phyloP scores from a whole-genome alignment of 805 yeast species.

The Yamadazyma phyllophila region DNA sequence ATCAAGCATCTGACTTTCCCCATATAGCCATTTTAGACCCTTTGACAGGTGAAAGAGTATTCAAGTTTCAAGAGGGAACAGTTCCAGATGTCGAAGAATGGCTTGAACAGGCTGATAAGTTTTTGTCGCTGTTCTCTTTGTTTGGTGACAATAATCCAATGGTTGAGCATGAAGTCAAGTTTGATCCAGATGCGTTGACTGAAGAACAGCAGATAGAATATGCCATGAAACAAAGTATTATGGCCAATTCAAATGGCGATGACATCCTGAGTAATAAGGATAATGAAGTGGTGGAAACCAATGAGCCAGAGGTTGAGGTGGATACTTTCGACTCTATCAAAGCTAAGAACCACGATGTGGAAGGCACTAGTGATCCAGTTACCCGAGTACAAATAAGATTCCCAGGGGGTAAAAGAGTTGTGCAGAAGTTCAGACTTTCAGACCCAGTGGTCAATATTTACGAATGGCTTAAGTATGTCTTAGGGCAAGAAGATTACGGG shows the following conservation, averaged over 20 bases:
- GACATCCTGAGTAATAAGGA: conserved; percentile 17
- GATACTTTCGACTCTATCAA: conserved; percentile 44
- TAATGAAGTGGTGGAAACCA: conserved; percentile 11
- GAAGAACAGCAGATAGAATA: conserved; percentile 83
- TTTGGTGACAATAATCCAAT: conserved; percentile 66
- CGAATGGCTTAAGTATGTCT: conserved; percentile 61
- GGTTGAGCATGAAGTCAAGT: conserved; percentile 54
- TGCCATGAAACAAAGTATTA: conserved; percentile 67
- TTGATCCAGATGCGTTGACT: conserved; percentile 64
- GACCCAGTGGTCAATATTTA: conserved; percentile 63
- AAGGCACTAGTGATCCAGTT: conserved; percentile 54
- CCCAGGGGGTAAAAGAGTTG: conserved; percentile 80
- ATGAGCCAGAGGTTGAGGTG: conserved; percentile 8
- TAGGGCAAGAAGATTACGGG: conserved; percentile 51
- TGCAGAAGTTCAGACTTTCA: conserved; percentile 58
- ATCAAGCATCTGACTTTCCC: conserved; percentile 70
- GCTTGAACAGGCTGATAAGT: conserved; percentile 66
- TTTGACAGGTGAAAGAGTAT: conserved; percentile 87
- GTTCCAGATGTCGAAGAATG: conserved; percentile 62
- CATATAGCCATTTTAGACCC: conserved; percentile 94
- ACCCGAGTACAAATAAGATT: conserved; percentile 87
- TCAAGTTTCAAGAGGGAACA: conserved; percentile 63
- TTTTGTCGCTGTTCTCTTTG: conserved; percentile 62
- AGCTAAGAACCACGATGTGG: conserved; percentile 60
- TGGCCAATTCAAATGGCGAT: conserved; percentile 25